Evolutionary conservation across 306 rosid species (phyloP), one percentile per base, ranked within the genome.

Genomic region (Luffa aegyptiaca): DNA sequence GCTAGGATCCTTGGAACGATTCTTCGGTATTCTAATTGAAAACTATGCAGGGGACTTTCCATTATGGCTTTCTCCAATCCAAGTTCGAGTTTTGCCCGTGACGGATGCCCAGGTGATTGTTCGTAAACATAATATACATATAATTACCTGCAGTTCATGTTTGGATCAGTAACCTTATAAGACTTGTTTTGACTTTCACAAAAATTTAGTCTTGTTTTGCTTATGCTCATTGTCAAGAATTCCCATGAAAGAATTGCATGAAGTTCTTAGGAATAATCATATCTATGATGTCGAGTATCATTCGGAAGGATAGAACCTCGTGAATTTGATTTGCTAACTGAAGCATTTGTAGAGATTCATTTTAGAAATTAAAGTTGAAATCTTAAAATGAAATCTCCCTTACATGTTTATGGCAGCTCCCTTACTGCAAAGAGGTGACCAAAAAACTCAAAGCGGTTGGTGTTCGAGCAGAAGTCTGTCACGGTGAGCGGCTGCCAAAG

Each of bases 11-110:
- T 82, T 95, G 89, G 99, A 95, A 83, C 89, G 96, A 81, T 93
- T 95, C 88, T 95, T 93, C 51, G 99, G 97, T 8, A 96, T 95
- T 80, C 93, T 95, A 48, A 93, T 95, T 66, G 99, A 95, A 88
- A 93, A 95, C 82, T 95, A 91, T 88, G 97, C 97, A 21, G 97
- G 99, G 56, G 97, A 95, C 80, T 95, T 95, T 80, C 99, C 99
- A 39, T 83, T 95, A 75, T 95, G 97, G 99, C 97, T 95, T 79
- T 91, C 99, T 59, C 99, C 99, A 57, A 55, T 90, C 59, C 99
- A 95, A 81, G 97, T 92, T 78, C 95, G 97, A 77, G 86, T 95
- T 80, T 82, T 95, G 83, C 98, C 98, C 31, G 97, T 95, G 45
- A 91, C 97, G 1, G 98, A 95, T 63, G 49, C 86, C 63, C 98